A percentile compares a stretch with the other conserved stretches of the same genome.
Evolutionary conservation across 768 basidiomycete genomes (phyloP).

Genomic region (Nevesoporus exiguus): DNA sequence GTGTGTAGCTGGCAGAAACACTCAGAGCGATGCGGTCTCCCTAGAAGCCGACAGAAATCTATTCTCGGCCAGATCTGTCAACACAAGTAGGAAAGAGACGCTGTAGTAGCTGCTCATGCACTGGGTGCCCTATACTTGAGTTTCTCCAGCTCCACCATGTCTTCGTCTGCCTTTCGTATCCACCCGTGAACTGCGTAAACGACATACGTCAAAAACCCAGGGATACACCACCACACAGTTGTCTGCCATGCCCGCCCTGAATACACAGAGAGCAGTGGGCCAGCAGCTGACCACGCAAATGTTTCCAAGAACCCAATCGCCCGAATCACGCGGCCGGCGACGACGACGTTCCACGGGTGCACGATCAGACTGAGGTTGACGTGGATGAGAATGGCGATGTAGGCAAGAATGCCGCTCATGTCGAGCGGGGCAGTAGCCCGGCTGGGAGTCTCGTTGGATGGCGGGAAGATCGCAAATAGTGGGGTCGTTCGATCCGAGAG

Average conservation of each 20-base stretch:
- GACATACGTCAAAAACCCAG: slow-evolving; percentile 41
- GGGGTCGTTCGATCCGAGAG: slow-evolving; percentile 46
- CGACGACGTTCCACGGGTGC: slow-evolving; percentile 34
- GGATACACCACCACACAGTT: slow-evolving; percentile 50
- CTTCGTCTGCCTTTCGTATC: slow-evolving; percentile 43
- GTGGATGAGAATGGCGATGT: slow-evolving; percentile 50
- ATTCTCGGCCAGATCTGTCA: background rate
- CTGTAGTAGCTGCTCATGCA: slow-evolving; percentile 34
- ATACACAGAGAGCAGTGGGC: slow-evolving; percentile 48
- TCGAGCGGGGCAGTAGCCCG: slow-evolving; percentile 36
- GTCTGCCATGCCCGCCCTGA: slow-evolving; percentile 51
- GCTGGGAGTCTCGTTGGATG: slow-evolving; percentile 9
- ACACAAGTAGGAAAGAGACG: background rate
- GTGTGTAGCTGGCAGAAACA: no score
- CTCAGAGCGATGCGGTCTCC: no score
- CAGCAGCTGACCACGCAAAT: slow-evolving; percentile 43
- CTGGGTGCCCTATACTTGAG: slow-evolving; percentile 55
- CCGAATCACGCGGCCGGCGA: slow-evolving; percentile 26
- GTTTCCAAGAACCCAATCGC: slow-evolving; percentile 31
- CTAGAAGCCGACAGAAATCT: no score
- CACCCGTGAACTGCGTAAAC: slow-evolving; percentile 45
- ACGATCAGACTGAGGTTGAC: slow-evolving; percentile 45
- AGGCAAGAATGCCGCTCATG: slow-evolving; percentile 42
- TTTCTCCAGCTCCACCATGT: slow-evolving; percentile 47
- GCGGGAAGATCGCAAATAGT: slow-evolving; percentile 43